These are phyloP conservation scores for Petrea volubilis DNA, from an alignment of 257 asterid genomes.

Conservation along the genomic window DNA sequence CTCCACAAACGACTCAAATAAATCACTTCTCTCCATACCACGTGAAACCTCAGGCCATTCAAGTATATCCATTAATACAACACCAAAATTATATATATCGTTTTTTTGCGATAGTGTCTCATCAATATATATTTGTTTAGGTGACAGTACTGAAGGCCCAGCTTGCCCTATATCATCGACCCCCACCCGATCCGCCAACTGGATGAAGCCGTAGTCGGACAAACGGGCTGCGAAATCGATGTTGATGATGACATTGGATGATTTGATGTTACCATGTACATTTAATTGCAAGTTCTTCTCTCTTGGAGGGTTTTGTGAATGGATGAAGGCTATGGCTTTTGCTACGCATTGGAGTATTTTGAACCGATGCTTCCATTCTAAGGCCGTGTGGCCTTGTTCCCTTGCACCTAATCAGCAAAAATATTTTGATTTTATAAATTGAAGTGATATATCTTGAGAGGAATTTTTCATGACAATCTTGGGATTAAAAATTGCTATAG, in stretches of 20 bases:
- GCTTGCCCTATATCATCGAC: slow-evolving; percentile 33
- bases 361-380: slow-evolving; percentile 52
- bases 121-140: slow-evolving; percentile 9
- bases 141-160: not conserved
- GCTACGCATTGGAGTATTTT: slow-evolving; percentile 39
- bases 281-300: slow-evolving; percentile 39
- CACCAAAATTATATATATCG: slow-evolving; percentile 56
- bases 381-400: slow-evolving; percentile 48
- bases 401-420: slow-evolving; percentile 40
- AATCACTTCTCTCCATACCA: slow-evolving; percentile 1
- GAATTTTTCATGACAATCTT: not conserved
- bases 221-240: slow-evolving; percentile 49
- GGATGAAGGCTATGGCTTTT: slow-evolving; percentile 50
- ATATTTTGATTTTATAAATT: no score
- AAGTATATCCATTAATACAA: slow-evolving; percentile 46
- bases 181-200: slow-evolving; percentile 40
- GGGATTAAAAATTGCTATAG: not conserved
- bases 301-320: slow-evolving; percentile 39
- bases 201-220: slow-evolving; percentile 51
- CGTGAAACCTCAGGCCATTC: slow-evolving; percentile 20
- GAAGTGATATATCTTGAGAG: not conserved
- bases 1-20: slow-evolving; percentile 29
- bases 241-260: slow-evolving; percentile 55
- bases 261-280: slow-evolving; percentile 59
- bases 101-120: slow-evolving; percentile 30